phyloP scores from a whole-genome alignment of 257 asterid species.

The Mitragyna speciosa region DNA sequence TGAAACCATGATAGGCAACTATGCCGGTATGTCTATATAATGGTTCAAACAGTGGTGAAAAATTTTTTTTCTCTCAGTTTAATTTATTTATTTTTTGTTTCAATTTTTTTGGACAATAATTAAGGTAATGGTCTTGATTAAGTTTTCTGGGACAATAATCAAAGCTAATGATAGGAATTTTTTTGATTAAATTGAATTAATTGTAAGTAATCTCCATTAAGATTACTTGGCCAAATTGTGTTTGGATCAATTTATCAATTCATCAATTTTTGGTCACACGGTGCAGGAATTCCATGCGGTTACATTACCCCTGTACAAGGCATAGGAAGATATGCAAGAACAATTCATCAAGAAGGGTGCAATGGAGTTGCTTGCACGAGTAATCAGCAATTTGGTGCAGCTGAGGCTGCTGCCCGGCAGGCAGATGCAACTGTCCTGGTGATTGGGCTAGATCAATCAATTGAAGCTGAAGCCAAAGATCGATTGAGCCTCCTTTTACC shows the following conservation, averaged over 20 bases:
- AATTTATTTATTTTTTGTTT: neutral
- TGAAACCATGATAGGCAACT: slow-evolving; percentile 81
- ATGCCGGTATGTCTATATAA: slow-evolving; percentile 55
- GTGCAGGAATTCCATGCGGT: slow-evolving; percentile 61
- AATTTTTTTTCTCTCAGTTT: too few species aligned
- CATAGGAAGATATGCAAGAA: slow-evolving; percentile 55
- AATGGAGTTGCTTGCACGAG: slow-evolving; percentile 43
- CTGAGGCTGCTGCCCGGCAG: slow-evolving; percentile 62
- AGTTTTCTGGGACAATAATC: too few species aligned
- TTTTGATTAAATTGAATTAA: too few species aligned
- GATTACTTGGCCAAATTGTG: too few species aligned
- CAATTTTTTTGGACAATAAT: too few species aligned
- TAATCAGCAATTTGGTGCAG: slow-evolving; percentile 49
- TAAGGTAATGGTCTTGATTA: too few species aligned
- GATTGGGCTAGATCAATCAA: slow-evolving; percentile 66
- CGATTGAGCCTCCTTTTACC: slow-evolving; percentile 69
- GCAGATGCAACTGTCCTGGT: slow-evolving; percentile 77
- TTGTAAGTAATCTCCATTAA: too few species aligned
- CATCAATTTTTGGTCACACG: neutral
- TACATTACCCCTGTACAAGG: slow-evolving; percentile 81
- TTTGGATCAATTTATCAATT: too few species aligned
- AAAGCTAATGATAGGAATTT: too few species aligned
- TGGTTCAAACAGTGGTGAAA: too few species aligned
- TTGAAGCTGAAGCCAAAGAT: slow-evolving; percentile 73
- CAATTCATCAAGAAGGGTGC: slow-evolving; percentile 68